Base-by-base conservation (phyloP, 331 rosid species). In the Malus hybrid region DNA sequence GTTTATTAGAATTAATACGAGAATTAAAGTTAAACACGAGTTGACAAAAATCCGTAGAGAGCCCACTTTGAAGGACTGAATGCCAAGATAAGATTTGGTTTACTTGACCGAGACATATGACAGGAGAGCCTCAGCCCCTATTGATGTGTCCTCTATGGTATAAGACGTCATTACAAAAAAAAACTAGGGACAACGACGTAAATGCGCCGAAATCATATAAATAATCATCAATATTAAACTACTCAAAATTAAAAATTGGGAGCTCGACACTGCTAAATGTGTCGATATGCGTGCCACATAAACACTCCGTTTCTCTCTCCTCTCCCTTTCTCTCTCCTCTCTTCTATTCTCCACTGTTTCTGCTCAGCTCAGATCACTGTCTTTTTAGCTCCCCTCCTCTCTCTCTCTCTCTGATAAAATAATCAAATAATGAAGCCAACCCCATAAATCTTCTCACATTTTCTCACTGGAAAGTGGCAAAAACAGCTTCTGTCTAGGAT, bases 151-250 rank as follows among this genome's bases (percentile, higher is more conserved):
- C 64, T 1, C 39, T 62, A 14, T 80, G 83, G 67, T 81, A 85
- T 62, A 81, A 75, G 44, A 77, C 72, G 90, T 91, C 89, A 85
- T 81, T 85, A 86, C 84, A 64, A 72, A 77, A 73, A 78, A 84
- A 83, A 71, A 77, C 61, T 22, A 88, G 88, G 97, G 97, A 93
- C 92, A 91, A 19, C 16, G 61, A 81, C 87, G 96, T 91, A 89
- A 93, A 85, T 91, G 84, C 89, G 86, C 82, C 83, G 79, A 76
- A 71, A 66, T 70, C 18, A 6, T 10, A 67, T 57, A 80, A 24
- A 73, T 46, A 71, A 74, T 39, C 22, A 22, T 34, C 3, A 3
- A 27, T 20, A 48, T 7, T 29, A 61, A n/a, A 61, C 12, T 15
- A 70, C 24, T 7, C 13, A 2, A 20, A 46, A 75, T 24, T 16